These are phyloP conservation scores for Saccharomycopsis fermentans DNA, from an alignment of 805 yeast genomes.

Conservation along the genomic window DNA sequence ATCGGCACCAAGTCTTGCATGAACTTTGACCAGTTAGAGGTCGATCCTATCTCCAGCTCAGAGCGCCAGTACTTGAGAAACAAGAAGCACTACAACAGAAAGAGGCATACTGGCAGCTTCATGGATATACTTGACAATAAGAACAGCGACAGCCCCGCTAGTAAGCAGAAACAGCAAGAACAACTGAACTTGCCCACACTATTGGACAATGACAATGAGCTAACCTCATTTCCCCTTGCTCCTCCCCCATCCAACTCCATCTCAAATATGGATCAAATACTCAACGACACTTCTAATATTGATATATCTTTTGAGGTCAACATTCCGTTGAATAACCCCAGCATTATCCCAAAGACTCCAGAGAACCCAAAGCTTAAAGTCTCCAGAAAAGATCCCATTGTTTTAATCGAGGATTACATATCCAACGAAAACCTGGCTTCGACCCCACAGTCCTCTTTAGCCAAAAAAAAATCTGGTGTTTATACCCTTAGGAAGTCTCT, in stretches of 20 bases:
- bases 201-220: conserved; percentile 27
- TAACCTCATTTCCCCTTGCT: conserved; percentile 31
- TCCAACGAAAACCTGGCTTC: neutral
- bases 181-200: neutral
- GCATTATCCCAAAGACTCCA: conserved; percentile 16
- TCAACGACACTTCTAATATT: conserved; percentile 15
- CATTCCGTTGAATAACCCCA: conserved; percentile 3
- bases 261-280: conserved; percentile 17
- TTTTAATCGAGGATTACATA: conserved; percentile 49
- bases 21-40: conserved; percentile 1
- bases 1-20: neutral
- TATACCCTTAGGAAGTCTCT: conserved; percentile 27
- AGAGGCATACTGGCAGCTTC: neutral
- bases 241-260: conserved; percentile 23
- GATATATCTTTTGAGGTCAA: conserved; percentile 9
- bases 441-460: conserved; percentile 19
- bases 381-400: conserved; percentile 25
- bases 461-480: conserved; percentile 26
- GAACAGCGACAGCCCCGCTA: no score
- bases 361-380: conserved; percentile 15
- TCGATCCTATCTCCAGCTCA: conserved; percentile 5
- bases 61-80: conserved; percentile 6
- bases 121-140: neutral
- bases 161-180: neutral
- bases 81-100: conserved; percentile 4